phyloP scores from a whole-genome alignment of 345 rosid species.

The Erysimum cheiranthoides region DNA sequence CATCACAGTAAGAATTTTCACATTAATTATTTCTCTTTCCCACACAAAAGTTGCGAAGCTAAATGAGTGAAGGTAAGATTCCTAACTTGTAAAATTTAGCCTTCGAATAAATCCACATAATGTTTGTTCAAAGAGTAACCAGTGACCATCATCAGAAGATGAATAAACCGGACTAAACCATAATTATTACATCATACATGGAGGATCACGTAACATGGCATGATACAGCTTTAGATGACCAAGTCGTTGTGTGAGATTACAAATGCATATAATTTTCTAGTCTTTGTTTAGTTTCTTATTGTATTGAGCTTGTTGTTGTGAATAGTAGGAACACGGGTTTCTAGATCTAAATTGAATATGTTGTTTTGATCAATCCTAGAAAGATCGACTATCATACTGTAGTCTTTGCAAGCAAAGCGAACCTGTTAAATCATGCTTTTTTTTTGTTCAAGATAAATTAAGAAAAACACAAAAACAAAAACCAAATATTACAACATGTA shows the following conservation, averaged over 20 bases:
- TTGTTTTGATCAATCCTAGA: too few species aligned
- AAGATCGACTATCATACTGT: too few species aligned
- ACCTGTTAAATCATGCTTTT: too few species aligned
- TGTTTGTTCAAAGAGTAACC: conserved; percentile 14
- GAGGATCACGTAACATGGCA: conserved; percentile 28
- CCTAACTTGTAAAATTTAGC: not conserved
- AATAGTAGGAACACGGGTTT: too few species aligned
- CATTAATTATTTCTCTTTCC: too few species aligned
- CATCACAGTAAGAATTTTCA: not conserved
- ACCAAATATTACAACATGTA: too few species aligned
- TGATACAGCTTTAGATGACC: conserved; percentile 37
- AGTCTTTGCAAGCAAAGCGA: too few species aligned
- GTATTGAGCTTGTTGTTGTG: too few species aligned
- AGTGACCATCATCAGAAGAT: conserved; percentile 22
- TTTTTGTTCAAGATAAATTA: too few species aligned
- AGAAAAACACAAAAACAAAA: too few species aligned
- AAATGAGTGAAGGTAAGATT: conserved; percentile 11
- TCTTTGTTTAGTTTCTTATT: too few species aligned
- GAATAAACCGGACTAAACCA: conserved; percentile 23
- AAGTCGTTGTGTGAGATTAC: conserved; percentile 34
- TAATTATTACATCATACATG: conserved; percentile 19
- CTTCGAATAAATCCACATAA: not conserved
- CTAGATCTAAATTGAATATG: too few species aligned
- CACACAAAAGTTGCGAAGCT: not conserved
- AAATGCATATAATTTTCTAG: conserved; percentile 26